Percentiles rank a stretch among this genome's conserved stretches.
Evolutionary conservation across 2,329 filamentous ascomycete genomes (phyloP).

Genomic region (Hysterium pulicare): DNA sequence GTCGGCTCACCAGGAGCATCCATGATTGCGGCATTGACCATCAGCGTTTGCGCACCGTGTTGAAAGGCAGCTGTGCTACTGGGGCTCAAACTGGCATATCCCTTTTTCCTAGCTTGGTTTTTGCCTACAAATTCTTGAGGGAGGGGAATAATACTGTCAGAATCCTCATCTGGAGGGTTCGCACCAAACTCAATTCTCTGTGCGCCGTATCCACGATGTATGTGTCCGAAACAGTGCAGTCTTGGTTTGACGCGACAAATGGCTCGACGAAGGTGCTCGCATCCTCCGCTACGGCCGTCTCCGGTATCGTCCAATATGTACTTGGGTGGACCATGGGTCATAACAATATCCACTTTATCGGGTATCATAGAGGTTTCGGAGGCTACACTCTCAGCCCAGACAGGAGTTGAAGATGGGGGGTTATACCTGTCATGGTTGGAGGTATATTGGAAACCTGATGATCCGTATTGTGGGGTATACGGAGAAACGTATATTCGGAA

Average conservation of each 20-base stretch:
- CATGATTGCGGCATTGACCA: constrained; percentile 56
- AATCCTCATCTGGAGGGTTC: background rate
- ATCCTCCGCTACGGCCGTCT: constrained; percentile 45
- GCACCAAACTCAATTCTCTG: constrained; percentile 32
- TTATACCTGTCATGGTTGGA: constrained; percentile 52
- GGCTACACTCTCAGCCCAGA: constrained; percentile 17
- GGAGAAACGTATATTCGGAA: constrained; percentile 52
- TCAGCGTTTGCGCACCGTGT: constrained; percentile 48
- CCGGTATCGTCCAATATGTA: constrained; percentile 47
- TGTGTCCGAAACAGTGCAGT: constrained; percentile 60
- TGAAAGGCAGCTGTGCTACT: constrained; percentile 20
- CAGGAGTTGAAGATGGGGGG: constrained; percentile 14
- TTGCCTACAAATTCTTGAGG: constrained; percentile 19
- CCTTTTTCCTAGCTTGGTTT: constrained; percentile 20
- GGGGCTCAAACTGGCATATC: constrained; percentile 22
- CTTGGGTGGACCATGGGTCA: constrained; percentile 59
- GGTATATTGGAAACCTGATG: constrained; percentile 54
- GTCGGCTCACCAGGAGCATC: constrained; percentile 43
- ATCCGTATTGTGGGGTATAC: constrained; percentile 51
- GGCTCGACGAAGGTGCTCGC: constrained; percentile 51
- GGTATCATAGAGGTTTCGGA: constrained; percentile 25
- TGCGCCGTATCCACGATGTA: constrained; percentile 48
- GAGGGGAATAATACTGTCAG: constrained; percentile 11
- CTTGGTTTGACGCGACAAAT: constrained; percentile 47
- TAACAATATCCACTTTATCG: constrained; percentile 50